Evolutionary conservation across 139 green algal species (phyloP).

Genomic region (Coccomyxa sp.): DNA sequence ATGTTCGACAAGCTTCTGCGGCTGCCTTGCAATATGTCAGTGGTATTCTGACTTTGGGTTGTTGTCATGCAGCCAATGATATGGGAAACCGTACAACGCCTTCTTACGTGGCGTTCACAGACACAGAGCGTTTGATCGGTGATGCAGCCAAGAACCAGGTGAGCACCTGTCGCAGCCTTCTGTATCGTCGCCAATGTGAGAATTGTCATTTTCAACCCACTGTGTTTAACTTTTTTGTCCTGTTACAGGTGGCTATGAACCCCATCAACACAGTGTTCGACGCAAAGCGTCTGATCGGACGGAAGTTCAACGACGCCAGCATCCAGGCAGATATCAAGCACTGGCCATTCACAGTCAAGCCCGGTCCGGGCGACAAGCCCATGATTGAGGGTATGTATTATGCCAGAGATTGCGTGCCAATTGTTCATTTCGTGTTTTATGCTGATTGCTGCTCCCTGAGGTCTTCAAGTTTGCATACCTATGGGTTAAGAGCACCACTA

Average conservation of each 20-base stretch:
- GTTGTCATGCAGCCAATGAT: constrained; percentile 74
- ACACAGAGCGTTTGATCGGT: constrained; percentile 94
- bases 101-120: constrained; percentile 90
- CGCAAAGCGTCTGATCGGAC: constrained; percentile 95
- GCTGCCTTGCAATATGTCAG: constrained; percentile 84
- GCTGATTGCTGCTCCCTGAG: too few relatives aligned
- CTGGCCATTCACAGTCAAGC: constrained; percentile 79
- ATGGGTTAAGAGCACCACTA: neutral
- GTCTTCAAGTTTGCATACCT: neutral
- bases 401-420: neutral
- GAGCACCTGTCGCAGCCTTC: neutral
- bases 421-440: neutral
- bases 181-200: neutral
- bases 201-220: neutral
- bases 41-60: constrained; percentile 83
- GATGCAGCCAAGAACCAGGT: constrained; percentile 98
- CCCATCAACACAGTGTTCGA: constrained; percentile 97
- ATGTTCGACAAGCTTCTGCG: constrained; percentile 25
- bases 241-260: constrained; percentile 70
- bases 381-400: constrained; percentile 60
- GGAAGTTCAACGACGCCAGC: constrained; percentile 75
- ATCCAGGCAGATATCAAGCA: constrained; percentile 93
- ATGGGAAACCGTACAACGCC: constrained; percentile 64
- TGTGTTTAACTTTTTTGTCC: neutral
- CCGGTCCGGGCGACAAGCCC: constrained; percentile 80